Base-by-base conservation (phyloP, 2,329 filamentous ascomycete species). In the Cladorrhinum sp. region DNA sequence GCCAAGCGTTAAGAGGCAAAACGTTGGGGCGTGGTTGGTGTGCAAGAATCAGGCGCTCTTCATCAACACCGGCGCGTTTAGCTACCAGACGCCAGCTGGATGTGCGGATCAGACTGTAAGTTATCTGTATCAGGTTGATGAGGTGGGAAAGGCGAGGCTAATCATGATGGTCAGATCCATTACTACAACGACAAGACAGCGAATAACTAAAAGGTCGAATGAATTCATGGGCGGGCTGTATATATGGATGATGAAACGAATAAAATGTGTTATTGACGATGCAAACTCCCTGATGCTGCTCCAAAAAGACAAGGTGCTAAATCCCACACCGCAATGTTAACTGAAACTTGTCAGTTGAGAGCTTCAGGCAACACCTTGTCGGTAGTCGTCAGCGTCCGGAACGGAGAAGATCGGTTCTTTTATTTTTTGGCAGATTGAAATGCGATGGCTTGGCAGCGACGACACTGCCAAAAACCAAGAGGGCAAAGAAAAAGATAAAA, bases 11-110 rank as follows among this genome's bases (percentile, higher is more conserved):
- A 72, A 73, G 53, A 70, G 84, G 36, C 83, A 82, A 55, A 87
- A 86, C 68, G 67, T 77, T 50, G 80, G 78, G 20, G 84, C 84
- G 1, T 87, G 83, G 82, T 78, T 85, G 64, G 83, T 86, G 56
- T 87, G 83, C 63, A 74, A 73, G 50, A 74, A 75, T 5, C 78
- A 83, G 71, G 69, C 68, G 50, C 64, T 86, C 63, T 85, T 81
- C 67, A 78, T 86, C 67, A 86, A 86, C 66, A 76, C 85, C 58
- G 84, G 85, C 0, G 81, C 81, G 13, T 86, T 86, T 67, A 73
- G 73, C 24, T 86, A 85, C 67, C 73, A 81, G 71, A 86, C 83
- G 10, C 84, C 84, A 0, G 70, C 72, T 2, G 83, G 83, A 2
- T 86, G 84, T 72, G 75, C 77, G 27, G 84, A 87, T 73, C 78